phyloP scores from a whole-genome alignment of 371 early-diverging fungal species.

The Umbelopsis sp. region DNA sequence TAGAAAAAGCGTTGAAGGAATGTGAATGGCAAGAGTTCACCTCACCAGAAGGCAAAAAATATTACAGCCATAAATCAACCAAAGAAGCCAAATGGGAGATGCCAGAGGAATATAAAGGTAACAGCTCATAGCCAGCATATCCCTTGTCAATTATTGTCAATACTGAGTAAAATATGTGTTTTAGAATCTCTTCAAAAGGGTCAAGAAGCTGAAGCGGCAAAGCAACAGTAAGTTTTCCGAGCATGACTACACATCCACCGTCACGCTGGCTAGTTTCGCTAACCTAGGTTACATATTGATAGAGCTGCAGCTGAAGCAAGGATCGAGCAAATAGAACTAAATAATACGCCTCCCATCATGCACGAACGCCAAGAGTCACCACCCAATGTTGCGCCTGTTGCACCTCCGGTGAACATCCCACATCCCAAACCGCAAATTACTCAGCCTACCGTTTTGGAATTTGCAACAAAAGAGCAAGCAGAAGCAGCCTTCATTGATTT shows the following conservation, averaged over 20 bases:
- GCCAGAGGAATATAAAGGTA: slow-evolving; percentile 78
- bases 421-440: slow-evolving; percentile 1
- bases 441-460: slow-evolving; percentile 52
- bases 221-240: slow-evolving; percentile 21
- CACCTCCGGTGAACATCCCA: slow-evolving; percentile 16
- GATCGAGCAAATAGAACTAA: not conserved
- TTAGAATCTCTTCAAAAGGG: slow-evolving; percentile 47
- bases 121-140: not conserved
- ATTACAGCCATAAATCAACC: slow-evolving; percentile 85
- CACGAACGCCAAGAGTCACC: not conserved
- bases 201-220: slow-evolving; percentile 35
- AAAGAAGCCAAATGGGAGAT: slow-evolving; percentile 88
- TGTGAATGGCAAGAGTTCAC: slow-evolving; percentile 90
- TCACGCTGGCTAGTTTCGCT: no score
- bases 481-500: slow-evolving; percentile 79
- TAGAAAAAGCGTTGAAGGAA: slow-evolving; percentile 74
- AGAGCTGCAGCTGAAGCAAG: slow-evolving; percentile 13
- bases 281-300: not conserved
- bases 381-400: not conserved
- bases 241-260: not conserved
- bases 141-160: slow-evolving; percentile 17
- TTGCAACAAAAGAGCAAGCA: slow-evolving; percentile 81
- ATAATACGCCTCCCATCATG: not conserved
- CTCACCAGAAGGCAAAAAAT: slow-evolving; percentile 82
- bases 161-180: not conserved